Conservation (phyloP, 2,329 filamentous ascomycete genomes). For the Chaetomiaceae sp. region DNA sequence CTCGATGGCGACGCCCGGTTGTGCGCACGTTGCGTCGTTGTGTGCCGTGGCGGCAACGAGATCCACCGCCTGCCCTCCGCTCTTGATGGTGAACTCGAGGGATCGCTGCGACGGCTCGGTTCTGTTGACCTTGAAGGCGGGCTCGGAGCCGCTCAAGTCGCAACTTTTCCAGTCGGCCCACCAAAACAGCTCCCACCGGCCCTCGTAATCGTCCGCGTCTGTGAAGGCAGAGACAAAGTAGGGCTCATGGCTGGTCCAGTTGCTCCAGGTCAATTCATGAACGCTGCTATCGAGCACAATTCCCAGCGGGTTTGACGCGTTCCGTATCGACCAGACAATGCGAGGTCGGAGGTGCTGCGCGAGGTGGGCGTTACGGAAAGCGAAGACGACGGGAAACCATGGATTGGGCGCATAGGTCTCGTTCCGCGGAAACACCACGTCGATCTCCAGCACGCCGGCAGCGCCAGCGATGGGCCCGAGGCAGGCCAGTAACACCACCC, state of each 20-base stretch:
- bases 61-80: background rate
- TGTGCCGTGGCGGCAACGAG: background rate
- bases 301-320: background rate
- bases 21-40: background rate
- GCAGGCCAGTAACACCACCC: conserved; percentile 10
- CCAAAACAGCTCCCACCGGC: too few relatives aligned
- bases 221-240: too few relatives aligned
- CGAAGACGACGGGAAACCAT: conserved; percentile 30
- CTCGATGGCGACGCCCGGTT: background rate
- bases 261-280: too few relatives aligned
- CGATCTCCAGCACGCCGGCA: conserved; percentile 25
- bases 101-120: too few relatives aligned
- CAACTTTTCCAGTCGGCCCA: too few relatives aligned
- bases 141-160: too few relatives aligned
- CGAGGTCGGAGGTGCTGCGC: conserved; percentile 13
- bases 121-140: too few relatives aligned
- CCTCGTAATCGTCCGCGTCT: too few relatives aligned
- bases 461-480: conserved; percentile 9
- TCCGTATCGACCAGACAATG: background rate
- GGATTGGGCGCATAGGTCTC: conserved; percentile 28
- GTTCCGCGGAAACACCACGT: conserved; percentile 31
- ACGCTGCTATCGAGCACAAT: too few relatives aligned
- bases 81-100: background rate
- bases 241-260: too few relatives aligned
- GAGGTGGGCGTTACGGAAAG: conserved; percentile 26